Base-by-base conservation (phyloP, 2,329 filamentous ascomycete genomes). In the Hansfordia pulvinata region DNA sequence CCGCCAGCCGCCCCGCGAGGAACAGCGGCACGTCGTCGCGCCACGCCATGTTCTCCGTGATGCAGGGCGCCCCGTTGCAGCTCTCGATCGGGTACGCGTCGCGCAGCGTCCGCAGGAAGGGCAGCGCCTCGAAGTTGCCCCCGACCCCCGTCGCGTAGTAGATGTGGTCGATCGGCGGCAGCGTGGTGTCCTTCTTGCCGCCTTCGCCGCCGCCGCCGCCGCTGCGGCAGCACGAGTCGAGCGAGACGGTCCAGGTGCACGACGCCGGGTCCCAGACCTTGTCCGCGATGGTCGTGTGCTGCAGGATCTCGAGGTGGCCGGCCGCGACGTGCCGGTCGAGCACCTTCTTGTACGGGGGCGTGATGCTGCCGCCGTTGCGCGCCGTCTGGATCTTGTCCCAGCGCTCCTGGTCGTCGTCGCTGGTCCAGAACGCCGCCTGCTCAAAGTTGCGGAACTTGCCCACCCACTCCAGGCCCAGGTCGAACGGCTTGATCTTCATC, bases 1-100 rank as follows among this genome's bases (percentile, higher is more conserved):
- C 69, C 0, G 76, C 80, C 19, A 86, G 52, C 27, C 71, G 60
- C 2, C 78, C 81, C 0, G 75, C 74, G 31, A 81, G 51, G 41
- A 84, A 86, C 2, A 85, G 49, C 2, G 81, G 81, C 1, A 88
- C 66, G n/a, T 70, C 69, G 1, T 74, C 59, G 19, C 60, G 60
- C 81, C 80, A 88, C 63, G 76, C 77, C 33, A 88, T 54, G 39
- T 88, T 79, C 21, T 86, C 69, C 3, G 67, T 86, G 27, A 88
- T 49, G 35, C 76, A 81, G 0, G 82, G 81, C 12, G 85, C 54
- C 0, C 81, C 81, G 4, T 71, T 70, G 14, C 69, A 60, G 0
- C 58, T 63, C 10, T 69, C 50, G 18, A 88, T 62, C 0, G 77
- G 78, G 33, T 76, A 59, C 11, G 70, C 60, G 3, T 53, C 35